Evolutionary conservation across 768 basidiomycete genomes (phyloP).

Genomic region (Mycena capillaripes): DNA sequence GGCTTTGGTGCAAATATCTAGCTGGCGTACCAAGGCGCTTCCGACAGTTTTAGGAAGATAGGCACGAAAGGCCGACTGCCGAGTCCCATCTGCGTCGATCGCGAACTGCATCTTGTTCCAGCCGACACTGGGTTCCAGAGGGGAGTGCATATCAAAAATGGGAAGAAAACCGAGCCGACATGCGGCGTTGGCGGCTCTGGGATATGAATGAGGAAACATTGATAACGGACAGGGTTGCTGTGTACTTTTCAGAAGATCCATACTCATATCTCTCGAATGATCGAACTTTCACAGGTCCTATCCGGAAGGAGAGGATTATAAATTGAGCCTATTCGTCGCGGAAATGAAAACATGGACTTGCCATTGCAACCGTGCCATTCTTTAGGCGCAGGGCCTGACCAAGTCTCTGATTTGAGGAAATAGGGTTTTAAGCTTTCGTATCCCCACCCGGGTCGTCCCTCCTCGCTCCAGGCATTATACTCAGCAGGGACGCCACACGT

Average conservation of each 20-base stretch:
- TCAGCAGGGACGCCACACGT: slow-evolving; percentile 41
- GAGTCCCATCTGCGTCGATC: slow-evolving; percentile 8
- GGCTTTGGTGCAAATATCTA: slow-evolving; percentile 21
- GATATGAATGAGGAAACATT: neutral
- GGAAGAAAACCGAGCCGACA: neutral
- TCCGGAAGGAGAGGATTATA: neutral
- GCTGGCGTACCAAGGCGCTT: neutral
- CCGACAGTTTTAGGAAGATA: slow-evolving; percentile 10
- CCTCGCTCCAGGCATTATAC: slow-evolving; percentile 44
- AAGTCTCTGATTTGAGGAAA: slow-evolving; percentile 50
- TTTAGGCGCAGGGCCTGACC: slow-evolving; percentile 14
- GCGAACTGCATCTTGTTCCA: slow-evolving; percentile 28
- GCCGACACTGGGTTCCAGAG: slow-evolving; percentile 21
- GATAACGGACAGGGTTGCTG: neutral
- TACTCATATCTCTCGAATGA: slow-evolving; percentile 2
- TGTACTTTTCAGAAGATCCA: neutral
- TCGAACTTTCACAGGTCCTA: slow-evolving; percentile 18
- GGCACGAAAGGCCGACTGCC: slow-evolving; percentile 23
- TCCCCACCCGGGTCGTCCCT: slow-evolving; percentile 50
- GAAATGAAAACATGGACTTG: neutral
- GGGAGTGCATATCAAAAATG: slow-evolving; percentile 25
- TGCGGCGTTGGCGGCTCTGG: slow-evolving; percentile 15
- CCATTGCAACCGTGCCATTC: slow-evolving; percentile 22
- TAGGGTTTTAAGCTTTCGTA: slow-evolving; percentile 50
- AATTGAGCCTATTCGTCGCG: neutral